Evolutionary conservation across 345 rosid genomes (phyloP), one percentile per base, ranked within the genome.

Genomic region (Camelina hispida): DNA sequence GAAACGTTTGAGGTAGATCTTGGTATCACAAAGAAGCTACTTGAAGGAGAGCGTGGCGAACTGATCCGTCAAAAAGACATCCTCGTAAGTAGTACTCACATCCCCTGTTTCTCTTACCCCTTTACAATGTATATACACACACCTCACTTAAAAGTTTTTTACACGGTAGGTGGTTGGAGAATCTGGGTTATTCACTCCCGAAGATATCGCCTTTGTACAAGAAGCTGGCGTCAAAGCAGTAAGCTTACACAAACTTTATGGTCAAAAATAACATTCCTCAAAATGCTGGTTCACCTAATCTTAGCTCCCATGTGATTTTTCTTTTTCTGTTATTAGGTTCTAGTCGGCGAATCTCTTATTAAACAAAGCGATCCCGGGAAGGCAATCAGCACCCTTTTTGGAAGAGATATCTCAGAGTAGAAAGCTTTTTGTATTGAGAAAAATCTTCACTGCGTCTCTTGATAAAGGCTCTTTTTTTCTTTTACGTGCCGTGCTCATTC

Each of bases 161-260:
- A 56, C 38, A 18, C 58, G 74, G 60, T 71, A 95, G 99, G 96
- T 90, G 20, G 96, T 95, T 44, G 96, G 98, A 71, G 98, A 95
- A 72, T 92, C 97, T 37, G 97, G 96, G 47, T 79, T 95, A 46
- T 92, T 92, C 76, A 86, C 94, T 70, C 90, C 94, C 0, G 84
- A 90, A 48, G 93, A 95, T 70, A 84, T 95, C n/a, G 83, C 88
- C 14, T 88, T 81, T 57, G 96, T 92, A 22, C 98, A 95, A 80
- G 96, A 89, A 78, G 96, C 98, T 5, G 98, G 99, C n/a, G 93
- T 85, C 43, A 81, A 84, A 83, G 99, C 97, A 23, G 98, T 95
- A 84, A 86, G 94, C 76, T 76, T 66, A 16, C 15, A 34, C 65
- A 28, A 20, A 25, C 52, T 56, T 40, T 1, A 62, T 43, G 44